Evolutionary conservation across 495 filamentous ascomycete species (phyloP).

Genomic region (Penicillium cataractarum): DNA sequence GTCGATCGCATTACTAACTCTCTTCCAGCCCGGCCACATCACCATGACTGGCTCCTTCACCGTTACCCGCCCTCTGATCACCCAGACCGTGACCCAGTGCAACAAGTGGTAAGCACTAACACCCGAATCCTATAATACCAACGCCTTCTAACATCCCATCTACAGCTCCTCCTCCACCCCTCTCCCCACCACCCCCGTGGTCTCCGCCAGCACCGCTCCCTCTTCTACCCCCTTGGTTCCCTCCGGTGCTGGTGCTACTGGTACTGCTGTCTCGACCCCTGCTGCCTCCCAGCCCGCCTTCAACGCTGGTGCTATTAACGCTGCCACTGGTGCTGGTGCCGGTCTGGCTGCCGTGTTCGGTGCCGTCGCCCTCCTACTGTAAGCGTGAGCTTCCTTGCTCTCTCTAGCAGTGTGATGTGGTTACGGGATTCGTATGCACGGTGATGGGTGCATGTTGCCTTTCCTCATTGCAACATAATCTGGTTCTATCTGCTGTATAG

Average conservation of each 20-base stretch:
- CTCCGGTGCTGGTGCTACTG: slow-evolving; percentile 22
- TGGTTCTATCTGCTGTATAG: slow-evolving; percentile 14
- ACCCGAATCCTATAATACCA: neutral
- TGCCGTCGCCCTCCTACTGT: slow-evolving; percentile 73
- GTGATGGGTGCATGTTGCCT: neutral
- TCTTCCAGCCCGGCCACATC: slow-evolving; percentile 65
- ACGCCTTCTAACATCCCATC: slow-evolving; percentile 16
- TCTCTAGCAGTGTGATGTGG: neutral
- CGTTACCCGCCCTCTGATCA: slow-evolving; percentile 69
- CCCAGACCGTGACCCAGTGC: slow-evolving; percentile 66
- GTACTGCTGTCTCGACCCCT: slow-evolving; percentile 41
- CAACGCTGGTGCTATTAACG: slow-evolving; percentile 54
- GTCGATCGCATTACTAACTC: slow-evolving; percentile 19
- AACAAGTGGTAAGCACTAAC: slow-evolving; percentile 58
- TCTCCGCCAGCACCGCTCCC: slow-evolving; percentile 38
- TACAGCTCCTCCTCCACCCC: slow-evolving; percentile 31
- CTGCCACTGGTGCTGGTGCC: slow-evolving; percentile 61
- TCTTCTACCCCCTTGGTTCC: slow-evolving; percentile 62
- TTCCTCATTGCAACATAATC: neutral
- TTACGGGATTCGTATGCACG: slow-evolving; percentile 14
- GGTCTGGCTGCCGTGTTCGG: slow-evolving; percentile 76
- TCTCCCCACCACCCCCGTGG: slow-evolving; percentile 50
- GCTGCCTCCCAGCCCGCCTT: slow-evolving; percentile 53
- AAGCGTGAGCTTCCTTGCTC: slow-evolving; percentile 35
- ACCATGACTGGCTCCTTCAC: slow-evolving; percentile 71